Evolutionary conservation across 2,329 filamentous ascomycete genomes (phyloP).

Genomic region (Dactylella cylindrospora): DNA sequence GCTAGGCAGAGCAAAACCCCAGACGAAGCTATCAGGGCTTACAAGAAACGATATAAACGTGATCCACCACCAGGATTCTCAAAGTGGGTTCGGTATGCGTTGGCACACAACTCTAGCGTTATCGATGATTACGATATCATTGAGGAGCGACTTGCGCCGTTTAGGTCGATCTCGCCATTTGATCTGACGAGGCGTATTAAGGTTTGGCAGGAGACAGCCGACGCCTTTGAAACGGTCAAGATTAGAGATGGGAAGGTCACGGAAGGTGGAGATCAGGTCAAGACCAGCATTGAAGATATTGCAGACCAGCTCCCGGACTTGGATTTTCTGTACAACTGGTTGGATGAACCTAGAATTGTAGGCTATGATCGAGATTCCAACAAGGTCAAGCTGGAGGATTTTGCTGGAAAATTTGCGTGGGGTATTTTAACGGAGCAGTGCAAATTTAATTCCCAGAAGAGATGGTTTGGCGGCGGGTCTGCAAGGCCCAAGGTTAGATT

Average conservation of each 20-base stretch:
- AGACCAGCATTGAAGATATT: slow-evolving; percentile 26
- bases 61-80: slow-evolving; percentile 57
- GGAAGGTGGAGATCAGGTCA: slow-evolving; percentile 15
- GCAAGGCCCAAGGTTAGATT: slow-evolving; percentile 41
- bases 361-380: slow-evolving; percentile 54
- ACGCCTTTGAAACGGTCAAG: slow-evolving; percentile 37
- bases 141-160: slow-evolving; percentile 53
- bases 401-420: slow-evolving; percentile 48
- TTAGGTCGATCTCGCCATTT: slow-evolving; percentile 49
- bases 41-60: slow-evolving; percentile 54
- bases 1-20: slow-evolving; percentile 21
- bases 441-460: slow-evolving; percentile 49
- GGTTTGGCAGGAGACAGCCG: slow-evolving; percentile 11
- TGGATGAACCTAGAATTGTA: slow-evolving; percentile 47
- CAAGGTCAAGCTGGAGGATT: slow-evolving; percentile 50
- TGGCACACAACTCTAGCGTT: slow-evolving; percentile 53
- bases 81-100: slow-evolving; percentile 56
- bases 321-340: slow-evolving; percentile 48
- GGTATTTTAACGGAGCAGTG: slow-evolving; percentile 56
- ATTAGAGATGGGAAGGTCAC: slow-evolving; percentile 51
- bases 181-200: slow-evolving; percentile 21
- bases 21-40: slow-evolving; percentile 48
- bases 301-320: slow-evolving; percentile 45
- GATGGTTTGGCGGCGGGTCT: background rate
- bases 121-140: slow-evolving; percentile 59